phyloP scores from a whole-genome alignment of 257 asterid species.

The Ophiorrhiza pumila region DNA sequence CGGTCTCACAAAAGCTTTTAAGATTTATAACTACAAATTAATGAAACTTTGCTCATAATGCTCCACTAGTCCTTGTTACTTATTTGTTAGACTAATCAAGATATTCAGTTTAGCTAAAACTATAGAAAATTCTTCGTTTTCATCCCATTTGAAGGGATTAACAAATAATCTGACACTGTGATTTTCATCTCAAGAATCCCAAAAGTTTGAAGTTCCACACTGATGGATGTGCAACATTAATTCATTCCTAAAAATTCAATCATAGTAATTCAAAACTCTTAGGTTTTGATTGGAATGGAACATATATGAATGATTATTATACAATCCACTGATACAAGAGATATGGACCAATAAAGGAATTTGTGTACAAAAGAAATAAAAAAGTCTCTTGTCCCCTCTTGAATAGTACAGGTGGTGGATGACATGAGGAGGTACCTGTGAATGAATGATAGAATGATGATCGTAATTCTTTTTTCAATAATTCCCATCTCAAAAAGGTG shows the following conservation, averaged over 20 bases:
- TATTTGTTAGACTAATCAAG: no score
- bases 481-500: conserved; percentile 16
- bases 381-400: conserved; percentile 9
- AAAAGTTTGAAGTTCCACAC: neutral
- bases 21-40: no score
- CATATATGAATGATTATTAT: conserved; percentile 12
- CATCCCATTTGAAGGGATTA: no score
- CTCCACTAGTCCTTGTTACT: no score
- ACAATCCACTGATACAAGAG: conserved; percentile 11
- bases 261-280: neutral
- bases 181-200: neutral
- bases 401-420: conserved; percentile 16
- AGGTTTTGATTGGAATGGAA: neutral
- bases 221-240: conserved; percentile 1
- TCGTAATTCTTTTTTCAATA: conserved; percentile 2
- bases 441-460: conserved; percentile 28
- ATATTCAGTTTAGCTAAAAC: no score
- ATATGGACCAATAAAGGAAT: conserved; percentile 4
- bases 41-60: no score
- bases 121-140: neutral
- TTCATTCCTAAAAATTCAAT: conserved; percentile 1
- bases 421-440: conserved; percentile 15
- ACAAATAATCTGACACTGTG: neutral
- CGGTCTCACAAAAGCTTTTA: no score
- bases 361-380: neutral